Conservation (phyloP, 1,139 yeast species). For the Geotrichum candidum region DNA sequence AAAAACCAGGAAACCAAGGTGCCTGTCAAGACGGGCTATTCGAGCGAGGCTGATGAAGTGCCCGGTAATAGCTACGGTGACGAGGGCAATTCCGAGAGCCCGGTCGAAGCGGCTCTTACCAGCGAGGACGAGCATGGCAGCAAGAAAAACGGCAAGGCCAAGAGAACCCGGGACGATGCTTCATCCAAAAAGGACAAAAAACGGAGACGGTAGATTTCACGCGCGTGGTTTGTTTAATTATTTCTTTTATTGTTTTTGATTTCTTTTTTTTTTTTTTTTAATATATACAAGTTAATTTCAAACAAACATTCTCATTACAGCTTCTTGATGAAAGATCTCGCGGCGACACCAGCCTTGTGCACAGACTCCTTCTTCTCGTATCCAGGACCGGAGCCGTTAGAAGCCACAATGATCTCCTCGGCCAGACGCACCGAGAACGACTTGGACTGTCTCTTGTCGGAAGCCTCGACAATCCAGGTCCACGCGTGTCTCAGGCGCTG, state of each 20-base stretch:
- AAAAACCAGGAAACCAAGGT: conserved; percentile 40
- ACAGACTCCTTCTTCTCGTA: conserved; percentile 76
- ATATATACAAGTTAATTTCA: background rate
- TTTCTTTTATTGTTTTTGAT: background rate
- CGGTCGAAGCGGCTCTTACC: background rate
- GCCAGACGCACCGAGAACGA: conserved; percentile 84
- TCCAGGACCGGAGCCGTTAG: conserved; percentile 74
- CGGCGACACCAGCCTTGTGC: conserved; percentile 72
- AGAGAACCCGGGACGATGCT: background rate
- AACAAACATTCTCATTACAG: conserved; percentile 19
- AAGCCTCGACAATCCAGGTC: conserved; percentile 82
- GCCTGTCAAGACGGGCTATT: conserved; percentile 19
- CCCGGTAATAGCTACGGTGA: background rate
- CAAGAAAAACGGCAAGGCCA: background rate
- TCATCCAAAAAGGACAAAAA: conserved; percentile 5
- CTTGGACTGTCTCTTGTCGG: conserved; percentile 68
- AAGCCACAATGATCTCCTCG: conserved; percentile 77
- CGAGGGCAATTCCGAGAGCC: background rate
- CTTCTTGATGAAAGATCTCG: conserved; percentile 35
- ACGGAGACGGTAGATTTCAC: conserved; percentile 21
- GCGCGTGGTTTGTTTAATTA: conserved; percentile 14
- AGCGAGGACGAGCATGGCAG: background rate
- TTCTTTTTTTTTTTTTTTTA: background rate
- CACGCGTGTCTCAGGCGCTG: conserved; percentile 85
- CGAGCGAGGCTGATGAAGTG: conserved; percentile 5